Evolutionary conservation across 257 asterid species (phyloP).

Genomic region (Apocynum venetum): DNA sequence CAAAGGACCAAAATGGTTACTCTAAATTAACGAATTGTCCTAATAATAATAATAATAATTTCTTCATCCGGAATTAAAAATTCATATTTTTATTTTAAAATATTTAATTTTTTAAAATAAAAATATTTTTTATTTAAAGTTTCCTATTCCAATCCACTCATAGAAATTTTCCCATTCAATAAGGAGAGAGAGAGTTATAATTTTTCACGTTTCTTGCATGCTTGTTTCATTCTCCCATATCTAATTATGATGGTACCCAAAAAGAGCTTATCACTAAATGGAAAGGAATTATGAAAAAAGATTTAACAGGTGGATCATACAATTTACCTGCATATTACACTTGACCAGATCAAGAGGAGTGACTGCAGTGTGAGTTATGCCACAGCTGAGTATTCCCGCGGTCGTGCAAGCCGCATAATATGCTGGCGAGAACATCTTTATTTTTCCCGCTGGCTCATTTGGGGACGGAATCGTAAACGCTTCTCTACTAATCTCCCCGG

Average conservation of each 20-base stretch:
- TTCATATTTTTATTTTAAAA: too few species aligned
- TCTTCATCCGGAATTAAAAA: too few species aligned
- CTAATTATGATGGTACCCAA: neutral
- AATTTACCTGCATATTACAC: slow-evolving; percentile 83
- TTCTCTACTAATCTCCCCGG: slow-evolving; percentile 12
- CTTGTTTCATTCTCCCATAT: too few species aligned
- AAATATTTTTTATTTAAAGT: too few species aligned
- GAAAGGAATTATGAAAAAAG: neutral
- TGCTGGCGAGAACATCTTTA: slow-evolving; percentile 66
- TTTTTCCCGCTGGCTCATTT: slow-evolving; percentile 43
- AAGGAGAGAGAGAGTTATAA: too few species aligned
- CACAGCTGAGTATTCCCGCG: slow-evolving; percentile 67
- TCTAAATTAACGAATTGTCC: too few species aligned
- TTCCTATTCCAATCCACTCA: too few species aligned
- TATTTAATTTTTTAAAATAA: too few species aligned
- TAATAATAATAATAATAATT: too few species aligned
- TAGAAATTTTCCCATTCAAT: too few species aligned
- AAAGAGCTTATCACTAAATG: neutral
- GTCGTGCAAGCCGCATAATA: slow-evolving; percentile 57
- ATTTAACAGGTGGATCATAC: neutral
- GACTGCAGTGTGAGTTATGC: slow-evolving; percentile 68
- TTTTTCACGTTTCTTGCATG: too few species aligned
- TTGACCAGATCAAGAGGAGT: slow-evolving; percentile 90
- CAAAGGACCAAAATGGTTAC: too few species aligned
- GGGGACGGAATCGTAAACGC: slow-evolving; percentile 53